These are phyloP conservation scores for Solanum arcanum DNA, from an alignment of 257 asterid genomes.

Conservation along the genomic window DNA sequence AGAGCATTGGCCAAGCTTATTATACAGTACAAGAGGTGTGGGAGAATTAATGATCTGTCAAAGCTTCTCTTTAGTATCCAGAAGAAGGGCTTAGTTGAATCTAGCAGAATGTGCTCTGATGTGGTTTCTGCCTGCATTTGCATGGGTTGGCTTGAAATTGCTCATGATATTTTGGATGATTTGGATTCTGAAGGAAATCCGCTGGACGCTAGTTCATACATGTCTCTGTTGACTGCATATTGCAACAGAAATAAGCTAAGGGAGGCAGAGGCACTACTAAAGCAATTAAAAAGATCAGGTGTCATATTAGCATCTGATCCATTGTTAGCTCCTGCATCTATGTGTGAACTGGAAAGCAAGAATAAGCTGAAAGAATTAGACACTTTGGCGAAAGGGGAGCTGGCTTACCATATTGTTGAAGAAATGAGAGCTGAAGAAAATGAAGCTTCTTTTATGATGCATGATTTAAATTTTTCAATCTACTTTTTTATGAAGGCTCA, in stretches of 20 bases:
- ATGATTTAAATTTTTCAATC: slow-evolving; percentile 55
- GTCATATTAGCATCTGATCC: background rate
- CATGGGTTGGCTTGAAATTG: slow-evolving; percentile 82
- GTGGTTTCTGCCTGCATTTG: slow-evolving; percentile 50
- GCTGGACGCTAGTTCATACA: slow-evolving; percentile 22
- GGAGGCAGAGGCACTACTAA: slow-evolving; percentile 56
- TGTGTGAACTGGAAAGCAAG: slow-evolving; percentile 9
- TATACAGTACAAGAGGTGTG: slow-evolving; percentile 32
- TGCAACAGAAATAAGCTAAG: slow-evolving; percentile 29
- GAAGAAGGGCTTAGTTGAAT: slow-evolving; percentile 17
- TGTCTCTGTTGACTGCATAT: slow-evolving; percentile 51
- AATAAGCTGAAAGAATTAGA: slow-evolving; percentile 6
- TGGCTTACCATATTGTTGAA: slow-evolving; percentile 31
- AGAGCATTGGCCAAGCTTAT: slow-evolving; percentile 60
- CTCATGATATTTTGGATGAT: slow-evolving; percentile 90
- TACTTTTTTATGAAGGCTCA: slow-evolving; percentile 73
- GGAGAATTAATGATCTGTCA: slow-evolving; percentile 52
- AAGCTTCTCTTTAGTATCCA: slow-evolving; percentile 41
- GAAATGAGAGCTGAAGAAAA: slow-evolving; percentile 32
- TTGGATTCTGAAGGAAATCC: slow-evolving; percentile 34
- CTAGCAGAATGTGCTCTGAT: slow-evolving; percentile 26
- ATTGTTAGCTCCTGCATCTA: background rate
- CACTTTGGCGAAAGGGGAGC: slow-evolving; percentile 11
- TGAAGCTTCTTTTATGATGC: slow-evolving; percentile 11
- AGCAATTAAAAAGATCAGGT: slow-evolving; percentile 28